phyloP scores from a whole-genome alignment of 2,329 filamentous ascomycete genomes.

The Drechslerella coelobrocha region DNA sequence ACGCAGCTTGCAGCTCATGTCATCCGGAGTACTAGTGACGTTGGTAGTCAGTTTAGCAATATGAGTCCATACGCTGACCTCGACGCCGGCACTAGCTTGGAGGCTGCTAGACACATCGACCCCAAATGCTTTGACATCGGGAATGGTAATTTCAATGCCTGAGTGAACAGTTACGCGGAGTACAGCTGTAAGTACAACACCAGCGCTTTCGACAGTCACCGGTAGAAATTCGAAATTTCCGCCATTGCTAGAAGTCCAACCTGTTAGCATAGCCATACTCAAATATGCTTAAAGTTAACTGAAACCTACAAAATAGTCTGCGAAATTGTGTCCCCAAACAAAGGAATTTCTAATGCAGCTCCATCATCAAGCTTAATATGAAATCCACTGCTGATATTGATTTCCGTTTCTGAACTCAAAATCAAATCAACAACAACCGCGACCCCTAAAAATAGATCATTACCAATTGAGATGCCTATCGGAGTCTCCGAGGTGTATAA shows the following conservation, averaged over 20 bases:
- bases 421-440: constrained; percentile 65
- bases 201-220: constrained; percentile 62
- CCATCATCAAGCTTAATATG: constrained; percentile 66
- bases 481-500: constrained; percentile 62
- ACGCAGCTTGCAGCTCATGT: constrained; percentile 60
- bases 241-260: constrained; percentile 59
- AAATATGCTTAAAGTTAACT: not conserved
- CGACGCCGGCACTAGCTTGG: constrained; percentile 60
- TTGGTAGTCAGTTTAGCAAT: constrained; percentile 65
- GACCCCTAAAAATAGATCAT: constrained; percentile 61
- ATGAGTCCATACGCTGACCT: constrained; percentile 63
- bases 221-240: constrained; percentile 67
- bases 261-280: not conserved
- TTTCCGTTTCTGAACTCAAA: constrained; percentile 60
- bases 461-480: constrained; percentile 59
- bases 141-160: constrained; percentile 59
- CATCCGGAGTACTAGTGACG: constrained; percentile 59
- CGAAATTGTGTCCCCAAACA: constrained; percentile 64
- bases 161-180: constrained; percentile 62
- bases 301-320: constrained; percentile 62
- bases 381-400: constrained; percentile 65
- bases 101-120: constrained; percentile 47
- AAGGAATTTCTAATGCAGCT: constrained; percentile 61
- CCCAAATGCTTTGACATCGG: constrained; percentile 52
- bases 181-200: constrained; percentile 61